Evolutionary conservation across 768 basidiomycete genomes (phyloP), one percentile per base, ranked within the genome.

Genomic region (Psilocybe cubensis): DNA sequence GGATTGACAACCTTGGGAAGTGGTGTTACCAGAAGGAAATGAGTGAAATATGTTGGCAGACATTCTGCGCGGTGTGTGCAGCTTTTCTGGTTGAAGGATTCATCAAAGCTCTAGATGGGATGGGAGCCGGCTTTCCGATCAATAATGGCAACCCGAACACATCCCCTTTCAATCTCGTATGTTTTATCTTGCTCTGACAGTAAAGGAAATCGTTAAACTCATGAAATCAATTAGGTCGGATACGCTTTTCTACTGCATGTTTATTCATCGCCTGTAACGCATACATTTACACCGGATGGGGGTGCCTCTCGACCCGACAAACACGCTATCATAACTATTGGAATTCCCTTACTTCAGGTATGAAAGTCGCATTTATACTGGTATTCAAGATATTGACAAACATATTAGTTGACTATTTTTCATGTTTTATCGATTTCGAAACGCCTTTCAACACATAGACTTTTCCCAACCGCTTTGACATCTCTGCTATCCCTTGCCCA

Each of bases 191-290:
- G 29, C 31, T 12, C 50, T 62, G 27, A 54, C 38, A 50, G 52
- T 55, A 29, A 20, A 43, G 6, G 27, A n/a, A 47, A 46, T n/a
- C n/a, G n/a, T n/a, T n/a, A n/a, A 28, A 47, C 55, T 63, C 24
- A 60, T 43, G 9, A 56, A 29, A 43, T 47, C 24, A n/a, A n/a
- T n/a, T 61, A 91, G 89, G 83, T 91, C 59, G 88, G 87, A 20
- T 92, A 91, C 62, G 85, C 89, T 1, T 91, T 91, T 69, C 76
- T 91, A 28, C 71, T 92, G 18, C 86, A 92, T 60, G 80, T 90
- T 7, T 91, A 91, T 72, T 83, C 88, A 0, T 84, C 86, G 1
- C 86, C 88, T 0, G 64, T 85, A 38, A 81, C 86, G 4, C 87
- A 89, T 67, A 68, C 71, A 9, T 68, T 71, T 63, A 80, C 77